phyloP scores from a whole-genome alignment of 768 basidiomycete species.

The Mycena vitilis region DNA sequence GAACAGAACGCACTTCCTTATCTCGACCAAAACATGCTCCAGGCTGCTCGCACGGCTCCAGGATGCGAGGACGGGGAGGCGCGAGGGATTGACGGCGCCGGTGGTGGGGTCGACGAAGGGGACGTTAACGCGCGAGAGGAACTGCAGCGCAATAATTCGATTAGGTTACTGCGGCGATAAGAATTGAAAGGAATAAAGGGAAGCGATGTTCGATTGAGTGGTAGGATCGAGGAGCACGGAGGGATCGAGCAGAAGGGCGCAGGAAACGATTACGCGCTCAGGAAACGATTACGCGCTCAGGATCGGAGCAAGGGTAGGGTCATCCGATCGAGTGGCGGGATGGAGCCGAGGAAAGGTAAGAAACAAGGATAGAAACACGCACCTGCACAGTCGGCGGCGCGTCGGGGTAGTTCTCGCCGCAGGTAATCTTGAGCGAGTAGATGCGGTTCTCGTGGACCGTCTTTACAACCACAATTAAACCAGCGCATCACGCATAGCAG shows the following conservation, averaged over 20 bases:
- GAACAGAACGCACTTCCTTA: constrained; percentile 76
- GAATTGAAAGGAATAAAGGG: too few relatives aligned
- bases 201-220: too few relatives aligned
- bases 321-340: neutral
- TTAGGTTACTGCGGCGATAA: too few relatives aligned
- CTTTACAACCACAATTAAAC: constrained; percentile 50
- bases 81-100: constrained; percentile 82
- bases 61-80: constrained; percentile 75
- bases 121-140: constrained; percentile 90
- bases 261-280: too few relatives aligned
- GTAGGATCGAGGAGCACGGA: too few relatives aligned
- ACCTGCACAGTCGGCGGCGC: constrained; percentile 76
- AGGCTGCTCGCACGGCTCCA: constrained; percentile 86
- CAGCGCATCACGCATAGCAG: constrained; percentile 20
- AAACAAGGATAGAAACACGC: neutral
- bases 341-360: neutral
- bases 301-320: too few relatives aligned
- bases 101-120: constrained; percentile 85
- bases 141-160: constrained; percentile 43
- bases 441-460: constrained; percentile 99
- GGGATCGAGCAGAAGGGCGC: too few relatives aligned
- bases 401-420: constrained; percentile 83
- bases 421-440: constrained; percentile 93
- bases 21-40: constrained; percentile 92
- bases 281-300: too few relatives aligned